Conservation (phyloP, 768 basidiomycete species). For the Hemileccinum rubropunctum region DNA sequence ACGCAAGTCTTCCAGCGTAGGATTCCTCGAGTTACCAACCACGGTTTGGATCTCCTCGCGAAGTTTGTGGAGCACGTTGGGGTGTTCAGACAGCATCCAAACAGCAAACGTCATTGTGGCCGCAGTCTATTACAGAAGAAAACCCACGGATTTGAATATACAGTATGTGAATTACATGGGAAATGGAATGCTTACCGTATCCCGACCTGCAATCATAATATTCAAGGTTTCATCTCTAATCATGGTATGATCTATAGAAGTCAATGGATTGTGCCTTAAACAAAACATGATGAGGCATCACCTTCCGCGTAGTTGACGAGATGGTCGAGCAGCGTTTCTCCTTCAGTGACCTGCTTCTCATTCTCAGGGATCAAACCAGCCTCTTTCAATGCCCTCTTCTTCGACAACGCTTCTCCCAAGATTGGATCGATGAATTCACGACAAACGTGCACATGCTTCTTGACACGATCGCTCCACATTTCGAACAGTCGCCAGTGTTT, state of each 20-base stretch:
- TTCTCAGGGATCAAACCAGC: conserved; percentile 16
- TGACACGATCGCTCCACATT: conserved; percentile 48
- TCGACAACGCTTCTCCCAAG: conserved; percentile 43
- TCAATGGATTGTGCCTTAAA: neutral
- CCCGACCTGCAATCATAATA: conserved; percentile 37
- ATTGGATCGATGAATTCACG: conserved; percentile 54
- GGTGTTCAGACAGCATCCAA: conserved; percentile 45
- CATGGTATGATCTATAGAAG: conserved; percentile 25
- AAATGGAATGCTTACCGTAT: conserved; percentile 24
- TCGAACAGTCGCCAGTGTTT: conserved; percentile 51
- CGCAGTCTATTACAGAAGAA: conserved; percentile 22
- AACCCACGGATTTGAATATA: neutral
- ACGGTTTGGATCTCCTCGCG: conserved; percentile 29
- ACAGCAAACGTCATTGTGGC: conserved; percentile 32
- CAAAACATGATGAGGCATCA: neutral
- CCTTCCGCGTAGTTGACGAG: conserved; percentile 32
- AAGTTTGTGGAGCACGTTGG: conserved; percentile 26
- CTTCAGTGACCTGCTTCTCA: conserved; percentile 15
- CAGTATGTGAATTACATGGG: neutral
- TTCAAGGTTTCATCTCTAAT: conserved; percentile 37
- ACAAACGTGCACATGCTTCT: conserved; percentile 45
- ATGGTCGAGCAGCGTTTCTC: conserved; percentile 29
- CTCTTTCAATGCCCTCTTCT: conserved; percentile 29
- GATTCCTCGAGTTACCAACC: conserved; percentile 27
- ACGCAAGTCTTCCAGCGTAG: conserved; percentile 32